Percentiles rank a stretch among this genome's conserved stretches.
Conservation (phyloP, 1,139 yeast species). For the Candida sojae region DNA sequence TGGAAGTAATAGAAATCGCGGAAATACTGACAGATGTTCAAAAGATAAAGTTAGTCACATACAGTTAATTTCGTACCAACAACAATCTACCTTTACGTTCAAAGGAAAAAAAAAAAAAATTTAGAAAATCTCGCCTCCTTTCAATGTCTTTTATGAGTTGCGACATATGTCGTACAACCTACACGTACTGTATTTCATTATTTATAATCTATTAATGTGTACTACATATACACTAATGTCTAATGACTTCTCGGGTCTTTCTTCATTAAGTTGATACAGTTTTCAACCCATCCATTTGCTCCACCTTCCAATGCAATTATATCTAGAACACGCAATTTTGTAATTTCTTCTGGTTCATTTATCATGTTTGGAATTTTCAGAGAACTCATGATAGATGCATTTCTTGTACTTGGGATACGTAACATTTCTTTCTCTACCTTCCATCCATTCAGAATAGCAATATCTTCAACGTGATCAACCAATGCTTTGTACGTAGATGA, state of each 20-base stretch:
- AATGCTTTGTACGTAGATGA: conserved; percentile 77
- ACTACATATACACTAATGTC: background rate
- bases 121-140: background rate
- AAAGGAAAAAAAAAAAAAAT: background rate
- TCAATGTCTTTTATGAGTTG: background rate
- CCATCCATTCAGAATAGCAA: conserved; percentile 80
- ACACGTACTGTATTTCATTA: background rate
- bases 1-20: too few species aligned
- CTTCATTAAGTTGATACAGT: conserved; percentile 66
- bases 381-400: conserved; percentile 83
- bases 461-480: conserved; percentile 78
- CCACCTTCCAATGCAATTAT: conserved; percentile 77
- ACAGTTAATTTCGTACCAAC: too few species aligned
- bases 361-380: conserved; percentile 24
- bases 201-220: background rate
- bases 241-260: conserved; percentile 48
- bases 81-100: too few species aligned
- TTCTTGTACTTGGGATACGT: conserved; percentile 92
- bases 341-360: conserved; percentile 24
- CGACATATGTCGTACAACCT: background rate
- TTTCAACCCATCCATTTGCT: conserved; percentile 88
- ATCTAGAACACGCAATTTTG: conserved; percentile 50
- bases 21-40: background rate
- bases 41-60: too few species aligned
- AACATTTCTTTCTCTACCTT: conserved; percentile 79